Evolutionary conservation across 2,329 filamentous ascomycete species (phyloP), one percentile per base, ranked within the genome.

Genomic region (Esteya vermicola): DNA sequence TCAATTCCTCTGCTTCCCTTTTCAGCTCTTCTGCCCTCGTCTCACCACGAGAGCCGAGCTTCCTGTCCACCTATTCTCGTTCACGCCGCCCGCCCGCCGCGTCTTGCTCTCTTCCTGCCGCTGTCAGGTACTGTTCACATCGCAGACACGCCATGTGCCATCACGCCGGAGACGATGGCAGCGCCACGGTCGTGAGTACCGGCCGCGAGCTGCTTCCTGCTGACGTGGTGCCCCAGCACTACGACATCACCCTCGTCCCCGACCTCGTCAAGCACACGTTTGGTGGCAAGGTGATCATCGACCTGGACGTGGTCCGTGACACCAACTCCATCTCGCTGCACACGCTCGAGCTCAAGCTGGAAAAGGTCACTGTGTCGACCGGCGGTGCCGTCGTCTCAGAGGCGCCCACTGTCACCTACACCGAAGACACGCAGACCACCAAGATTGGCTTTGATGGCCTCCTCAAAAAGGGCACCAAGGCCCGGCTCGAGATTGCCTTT

Each of bases 221-320:
- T 61, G 93, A 95, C 55, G 85, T 95, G 53, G 81, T 89, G 58
- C 88, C 89, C n/a, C 63, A 71, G 30, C 86, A 96, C 64, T 96
- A 96, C 63, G 77, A 93, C 59, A 63, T 96, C 51, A 91, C 84
- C 2, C 70, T 96, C 46, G 91, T 96, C 64, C 86, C 89, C 40
- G 76, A 95, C 64, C 83, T 96, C 51, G 72, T 82, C 51, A 86
- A 81, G 48, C 85, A 91, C 61, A 85, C 77, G 47, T 96, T 89
- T 57, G 74, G 89, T 44, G 89, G 89, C 48, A 80, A 71, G 10
- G 86, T 94, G 39, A 62, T 77, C 43, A 88, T 96, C 54, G 85
- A 94, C 54, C 72, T 95, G 45, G 83, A 94, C 51, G 83, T 95
- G 30, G 71, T 75, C 45, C 78, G 94, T 56, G 83, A 93, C 56